phyloP scores from a whole-genome alignment of 306 rosid genomes.

The Lotus japonicus region DNA sequence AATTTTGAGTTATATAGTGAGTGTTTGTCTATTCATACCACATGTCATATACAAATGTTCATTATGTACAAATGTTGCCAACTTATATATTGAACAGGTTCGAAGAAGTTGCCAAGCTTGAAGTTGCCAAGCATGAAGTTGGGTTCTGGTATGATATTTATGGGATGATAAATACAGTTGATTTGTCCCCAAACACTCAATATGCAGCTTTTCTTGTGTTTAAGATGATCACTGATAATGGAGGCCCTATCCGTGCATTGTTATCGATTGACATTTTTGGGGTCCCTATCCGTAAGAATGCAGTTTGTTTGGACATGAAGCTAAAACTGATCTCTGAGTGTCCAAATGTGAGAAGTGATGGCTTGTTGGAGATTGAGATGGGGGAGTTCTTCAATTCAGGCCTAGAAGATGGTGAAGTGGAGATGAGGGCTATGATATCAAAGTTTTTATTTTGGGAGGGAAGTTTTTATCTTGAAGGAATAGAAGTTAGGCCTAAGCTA shows the following conservation, averaged over 20 bases:
- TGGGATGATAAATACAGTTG: slow-evolving; percentile 37
- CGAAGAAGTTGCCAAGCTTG: slow-evolving; percentile 50
- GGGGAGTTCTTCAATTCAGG: slow-evolving; percentile 55
- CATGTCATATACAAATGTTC: no score
- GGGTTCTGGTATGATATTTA: slow-evolving; percentile 68
- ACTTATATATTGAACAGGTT: slow-evolving; percentile 37
- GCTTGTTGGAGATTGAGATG: slow-evolving; percentile 65
- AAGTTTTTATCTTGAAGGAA: slow-evolving; percentile 62
- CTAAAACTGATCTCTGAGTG: neutral
- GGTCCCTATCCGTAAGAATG: neutral
- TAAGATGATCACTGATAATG: slow-evolving; percentile 19
- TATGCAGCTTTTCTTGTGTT: slow-evolving; percentile 56
- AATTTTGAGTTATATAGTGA: no score
- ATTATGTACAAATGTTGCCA: neutral
- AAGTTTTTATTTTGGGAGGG: slow-evolving; percentile 40
- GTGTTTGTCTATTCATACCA: neutral
- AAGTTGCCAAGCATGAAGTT: no score
- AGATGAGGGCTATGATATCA: slow-evolving; percentile 30
- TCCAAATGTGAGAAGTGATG: slow-evolving; percentile 42
- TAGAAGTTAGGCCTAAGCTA: slow-evolving; percentile 55
- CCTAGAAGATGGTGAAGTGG: slow-evolving; percentile 34
- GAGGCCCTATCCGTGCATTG: slow-evolving; percentile 35
- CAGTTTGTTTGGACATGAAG: slow-evolving; percentile 6
- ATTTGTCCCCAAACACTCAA: slow-evolving; percentile 43
- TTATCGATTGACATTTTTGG: slow-evolving; percentile 24